Evolutionary conservation across 495 filamentous ascomycete species (phyloP).

Genomic region (Penicillium coprophilum): DNA sequence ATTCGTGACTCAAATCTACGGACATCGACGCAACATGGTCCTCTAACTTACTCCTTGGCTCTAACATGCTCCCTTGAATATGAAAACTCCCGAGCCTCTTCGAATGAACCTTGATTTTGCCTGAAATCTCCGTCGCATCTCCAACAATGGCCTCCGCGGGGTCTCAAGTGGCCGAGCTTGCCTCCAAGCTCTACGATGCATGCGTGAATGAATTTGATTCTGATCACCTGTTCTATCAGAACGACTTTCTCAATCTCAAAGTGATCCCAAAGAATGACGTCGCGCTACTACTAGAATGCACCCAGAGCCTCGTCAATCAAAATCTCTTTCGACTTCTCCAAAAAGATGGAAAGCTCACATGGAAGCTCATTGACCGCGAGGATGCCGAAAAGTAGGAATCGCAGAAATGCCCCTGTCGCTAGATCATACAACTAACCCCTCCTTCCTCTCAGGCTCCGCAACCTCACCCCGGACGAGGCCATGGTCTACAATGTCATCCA

Average conservation of each 20-base stretch:
- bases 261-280: constrained; percentile 62
- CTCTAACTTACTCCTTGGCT: constrained; percentile 27
- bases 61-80: constrained; percentile 28
- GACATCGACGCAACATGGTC: constrained; percentile 19
- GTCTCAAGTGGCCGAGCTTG: constrained; percentile 39
- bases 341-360: constrained; percentile 56
- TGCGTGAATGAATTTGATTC: constrained; percentile 41
- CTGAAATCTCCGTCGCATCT: constrained; percentile 18
- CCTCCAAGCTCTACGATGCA: constrained; percentile 46
- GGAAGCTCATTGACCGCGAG: constrained; percentile 64
- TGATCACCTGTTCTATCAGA: constrained; percentile 61
- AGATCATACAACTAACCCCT: constrained; percentile 9
- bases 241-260: constrained; percentile 60
- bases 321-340: constrained; percentile 63
- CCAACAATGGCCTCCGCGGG: constrained; percentile 39
- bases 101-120: constrained; percentile 21
- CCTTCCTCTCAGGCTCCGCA: constrained; percentile 56
- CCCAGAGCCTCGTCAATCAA: constrained; percentile 63
- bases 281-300: constrained; percentile 55
- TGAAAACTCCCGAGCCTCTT: constrained; percentile 18
- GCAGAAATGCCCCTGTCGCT: background rate
- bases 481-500: constrained; percentile 86
- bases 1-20: constrained; percentile 21
- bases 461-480: constrained; percentile 66
- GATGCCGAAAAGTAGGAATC: constrained; percentile 67